Percentiles rank a stretch among this genome's conserved stretches.
Conservation (phyloP, 1,284 basidiomycete species). For the Melanopsichium pennsylvanicum region DNA sequence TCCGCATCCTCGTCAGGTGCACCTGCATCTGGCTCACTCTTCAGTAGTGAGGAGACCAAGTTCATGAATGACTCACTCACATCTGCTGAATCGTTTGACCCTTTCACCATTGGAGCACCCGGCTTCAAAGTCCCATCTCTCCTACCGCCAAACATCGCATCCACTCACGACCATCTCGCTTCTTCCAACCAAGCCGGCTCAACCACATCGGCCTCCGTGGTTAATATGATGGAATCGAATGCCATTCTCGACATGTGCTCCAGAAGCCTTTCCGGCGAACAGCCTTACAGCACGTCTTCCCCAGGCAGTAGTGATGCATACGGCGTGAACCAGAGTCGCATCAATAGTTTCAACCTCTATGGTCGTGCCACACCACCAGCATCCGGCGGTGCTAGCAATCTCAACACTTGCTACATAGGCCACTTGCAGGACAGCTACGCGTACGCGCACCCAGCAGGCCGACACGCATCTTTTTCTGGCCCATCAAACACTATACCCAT, state of each 20-base stretch:
- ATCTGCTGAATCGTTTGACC: slow-evolving; percentile 53
- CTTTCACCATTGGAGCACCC: slow-evolving; percentile 55
- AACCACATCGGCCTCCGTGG: slow-evolving; percentile 2
- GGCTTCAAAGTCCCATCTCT: slow-evolving; percentile 57
- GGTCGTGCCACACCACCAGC: slow-evolving; percentile 26
- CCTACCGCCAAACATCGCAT: slow-evolving; percentile 44
- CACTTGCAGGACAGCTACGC: slow-evolving; percentile 10
- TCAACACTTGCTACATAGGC: slow-evolving; percentile 8
- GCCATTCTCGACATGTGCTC: slow-evolving; percentile 14
- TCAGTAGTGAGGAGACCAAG: slow-evolving; percentile 53
- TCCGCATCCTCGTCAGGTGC: slow-evolving; percentile 8
- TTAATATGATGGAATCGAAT: neutral
- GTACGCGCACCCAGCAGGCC: slow-evolving; percentile 8
- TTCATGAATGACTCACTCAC: slow-evolving; percentile 56
- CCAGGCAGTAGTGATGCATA: slow-evolving; percentile 6
- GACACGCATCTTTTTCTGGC: slow-evolving; percentile 28
- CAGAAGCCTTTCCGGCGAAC: slow-evolving; percentile 14
- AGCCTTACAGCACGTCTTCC: slow-evolving; percentile 10
- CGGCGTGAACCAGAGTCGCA: slow-evolving; percentile 5
- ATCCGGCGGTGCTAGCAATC: slow-evolving; percentile 8
- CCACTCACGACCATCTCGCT: slow-evolving; percentile 26
- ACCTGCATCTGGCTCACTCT: slow-evolving; percentile 33
- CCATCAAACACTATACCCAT: slow-evolving; percentile 4
- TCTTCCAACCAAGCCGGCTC: neutral
- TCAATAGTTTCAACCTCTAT: slow-evolving; percentile 39